These are phyloP conservation scores for Rutstroemia sp. DNA, from an alignment of 2,329 filamentous ascomycete species.

Conservation along the genomic window DNA sequence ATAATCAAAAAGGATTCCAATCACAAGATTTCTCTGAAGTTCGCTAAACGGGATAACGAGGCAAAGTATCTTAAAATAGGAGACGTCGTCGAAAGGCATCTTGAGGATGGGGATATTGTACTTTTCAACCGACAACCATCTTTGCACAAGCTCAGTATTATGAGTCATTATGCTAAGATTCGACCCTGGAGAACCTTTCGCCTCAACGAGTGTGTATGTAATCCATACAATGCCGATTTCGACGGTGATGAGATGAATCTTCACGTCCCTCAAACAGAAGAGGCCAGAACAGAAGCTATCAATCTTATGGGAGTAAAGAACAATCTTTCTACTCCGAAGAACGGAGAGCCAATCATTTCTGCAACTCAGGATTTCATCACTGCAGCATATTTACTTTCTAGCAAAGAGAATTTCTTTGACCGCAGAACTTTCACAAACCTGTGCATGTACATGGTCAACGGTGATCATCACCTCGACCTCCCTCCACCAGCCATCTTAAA, in stretches of 20 bases:
- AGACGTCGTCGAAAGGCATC: constrained; percentile 87
- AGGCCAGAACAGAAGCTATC: constrained; percentile 89
- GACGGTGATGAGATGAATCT: constrained; percentile 99
- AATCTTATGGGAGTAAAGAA: constrained; percentile 97
- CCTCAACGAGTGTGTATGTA: constrained; percentile 96
- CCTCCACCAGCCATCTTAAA: constrained; percentile 83
- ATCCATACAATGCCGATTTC: constrained; percentile 97
- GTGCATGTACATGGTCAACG: constrained; percentile 89
- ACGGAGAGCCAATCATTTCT: constrained; percentile 95
- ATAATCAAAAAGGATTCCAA: constrained; percentile 63
- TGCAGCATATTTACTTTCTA: constrained; percentile 81
- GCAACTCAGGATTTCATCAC: constrained; percentile 99
- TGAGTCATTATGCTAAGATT: constrained; percentile 89
- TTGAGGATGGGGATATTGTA: constrained; percentile 92
- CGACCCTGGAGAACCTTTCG: constrained; percentile 94
- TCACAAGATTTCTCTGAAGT: constrained; percentile 69
- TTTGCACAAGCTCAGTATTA: constrained; percentile 96
- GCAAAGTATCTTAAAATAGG: constrained; percentile 71
- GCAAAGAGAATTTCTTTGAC: constrained; percentile 89
- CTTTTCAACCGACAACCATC: constrained; percentile 98
- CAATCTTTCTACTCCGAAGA: constrained; percentile 92
- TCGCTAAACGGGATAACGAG: constrained; percentile 61
- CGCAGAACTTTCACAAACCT: constrained; percentile 82
- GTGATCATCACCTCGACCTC: constrained; percentile 68
- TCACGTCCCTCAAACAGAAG: constrained; percentile 95